phyloP scores from a whole-genome alignment of 2,329 filamentous ascomycete genomes.

The Colletotrichum shisoi region DNA sequence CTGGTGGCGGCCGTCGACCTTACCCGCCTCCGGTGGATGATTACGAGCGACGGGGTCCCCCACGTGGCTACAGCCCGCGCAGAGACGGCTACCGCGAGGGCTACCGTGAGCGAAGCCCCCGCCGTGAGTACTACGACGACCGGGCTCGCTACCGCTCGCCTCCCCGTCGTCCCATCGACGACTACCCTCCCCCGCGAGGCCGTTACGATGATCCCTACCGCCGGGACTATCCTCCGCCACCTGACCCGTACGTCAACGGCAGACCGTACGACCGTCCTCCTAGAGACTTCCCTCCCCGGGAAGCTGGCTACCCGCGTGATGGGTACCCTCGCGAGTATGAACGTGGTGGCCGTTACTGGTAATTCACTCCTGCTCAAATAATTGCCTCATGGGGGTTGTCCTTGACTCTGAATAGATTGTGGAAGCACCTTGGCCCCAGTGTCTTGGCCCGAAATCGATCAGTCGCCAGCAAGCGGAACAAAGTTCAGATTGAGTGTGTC shows the following conservation, averaged over 20 bases:
- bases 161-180: conserved; percentile 78
- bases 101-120: conserved; percentile 87
- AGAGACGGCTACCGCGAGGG: conserved; percentile 71
- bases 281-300: conserved; percentile 60
- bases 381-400: conserved; percentile 37
- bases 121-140: conserved; percentile 88
- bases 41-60: conserved; percentile 82
- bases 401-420: conserved; percentile 39
- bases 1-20: conserved; percentile 66
- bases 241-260: conserved; percentile 68
- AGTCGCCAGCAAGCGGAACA: conserved; percentile 1
- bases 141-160: conserved; percentile 82
- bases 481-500: not conserved
- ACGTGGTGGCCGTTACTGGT: conserved; percentile 61
- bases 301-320: conserved; percentile 58
- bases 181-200: conserved; percentile 73
- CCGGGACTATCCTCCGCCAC: conserved; percentile 70
- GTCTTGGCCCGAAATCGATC: not conserved
- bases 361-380: conserved; percentile 45
- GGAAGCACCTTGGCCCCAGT: conserved; percentile 14
- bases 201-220: conserved; percentile 82
- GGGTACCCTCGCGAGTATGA: conserved; percentile 60
- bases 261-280: conserved; percentile 64
- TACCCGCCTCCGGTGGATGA: conserved; percentile 76
- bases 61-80: conserved; percentile 84